These are phyloP conservation scores for Heterobasidion parviporum DNA, from an alignment of 1,284 basidiomycete genomes.

Conservation along the genomic window DNA sequence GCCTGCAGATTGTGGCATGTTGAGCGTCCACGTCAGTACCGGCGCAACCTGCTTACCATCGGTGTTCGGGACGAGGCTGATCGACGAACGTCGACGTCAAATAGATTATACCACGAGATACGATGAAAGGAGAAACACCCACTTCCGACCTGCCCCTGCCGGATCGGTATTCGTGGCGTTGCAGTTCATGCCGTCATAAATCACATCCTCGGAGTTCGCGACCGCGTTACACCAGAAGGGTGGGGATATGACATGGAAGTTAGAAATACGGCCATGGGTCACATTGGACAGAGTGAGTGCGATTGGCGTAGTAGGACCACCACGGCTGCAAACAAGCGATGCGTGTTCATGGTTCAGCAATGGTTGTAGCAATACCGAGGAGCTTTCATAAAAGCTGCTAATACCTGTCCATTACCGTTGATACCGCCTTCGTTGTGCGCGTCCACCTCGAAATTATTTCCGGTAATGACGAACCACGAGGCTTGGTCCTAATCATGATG, in stretches of 20 bases:
- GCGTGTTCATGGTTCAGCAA: neutral
- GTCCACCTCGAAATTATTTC: neutral
- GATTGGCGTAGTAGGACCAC: slow-evolving; percentile 40
- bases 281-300: slow-evolving; percentile 44
- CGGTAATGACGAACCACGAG: neutral
- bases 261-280: slow-evolving; percentile 34
- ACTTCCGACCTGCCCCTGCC: slow-evolving; percentile 41
- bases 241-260: slow-evolving; percentile 49
- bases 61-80: slow-evolving; percentile 56
- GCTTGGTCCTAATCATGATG: neutral
- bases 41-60: slow-evolving; percentile 31
- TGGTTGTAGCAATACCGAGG: neutral
- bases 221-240: slow-evolving; percentile 64
- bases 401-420: neutral
- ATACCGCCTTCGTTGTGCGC: neutral
- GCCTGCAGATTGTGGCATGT: neutral
- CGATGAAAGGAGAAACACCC: slow-evolving; percentile 11
- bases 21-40: neutral
- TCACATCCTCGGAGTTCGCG: slow-evolving; percentile 42
- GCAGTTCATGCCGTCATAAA: slow-evolving; percentile 54
- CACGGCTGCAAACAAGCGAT: slow-evolving; percentile 25
- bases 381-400: neutral
- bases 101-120: neutral
- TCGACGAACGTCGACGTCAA: slow-evolving; percentile 3
- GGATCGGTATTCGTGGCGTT: slow-evolving; percentile 57